Evolutionary conservation across 306 rosid species (phyloP), one percentile per base, ranked within the genome.

Genomic region (Castanea crenata): DNA sequence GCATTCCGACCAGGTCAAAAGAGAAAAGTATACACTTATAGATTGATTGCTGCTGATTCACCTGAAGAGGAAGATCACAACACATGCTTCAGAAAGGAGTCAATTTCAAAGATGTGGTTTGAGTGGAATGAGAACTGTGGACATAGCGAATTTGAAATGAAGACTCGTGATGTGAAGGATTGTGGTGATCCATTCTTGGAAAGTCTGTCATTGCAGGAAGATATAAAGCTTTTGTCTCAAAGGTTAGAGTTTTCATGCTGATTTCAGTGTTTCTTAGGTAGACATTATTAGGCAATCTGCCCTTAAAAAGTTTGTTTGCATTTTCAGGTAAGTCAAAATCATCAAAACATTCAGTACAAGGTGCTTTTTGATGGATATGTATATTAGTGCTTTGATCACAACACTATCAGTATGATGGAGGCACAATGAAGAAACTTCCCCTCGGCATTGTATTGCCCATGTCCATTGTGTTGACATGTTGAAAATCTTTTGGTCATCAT

Each of bases 1-100:
- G 98, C 99, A 71, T 95, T 95, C 62, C 91, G 99, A 35, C 98
- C 99, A 0, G 98, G 98, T 16, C 99, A 95, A 82, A 89, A 5
- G n/a, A 95, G 69, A 84, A 90, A 85, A 68, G 98, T 95, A 0
- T 87, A 70, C 61, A 88, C 86, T 23, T 93, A 95, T 73, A 76
- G 99, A 38, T 85, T 95, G 87, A 82, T 95, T 5, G 92, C 99
- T 41, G 93, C 88, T 16, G 94, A 83, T 81, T 87, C 97, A 55
- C 96, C 96, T 0, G 99, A 93, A 83, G 97, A 91, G 76, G 95
- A 86, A 44, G 98, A 94, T 65, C 92, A 95, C 74, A 8, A 2
- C 3, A 80, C 91, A 54, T 92, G 99, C 82, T 91, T 85, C 86
- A 92, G 86, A 81, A 95, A 95, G 81, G 98, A 92, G 72, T 34